Percentiles rank a stretch among this genome's conserved stretches.
phyloP scores from a whole-genome alignment of 73 alveolate species.

The Urostyla sp. region DNA sequence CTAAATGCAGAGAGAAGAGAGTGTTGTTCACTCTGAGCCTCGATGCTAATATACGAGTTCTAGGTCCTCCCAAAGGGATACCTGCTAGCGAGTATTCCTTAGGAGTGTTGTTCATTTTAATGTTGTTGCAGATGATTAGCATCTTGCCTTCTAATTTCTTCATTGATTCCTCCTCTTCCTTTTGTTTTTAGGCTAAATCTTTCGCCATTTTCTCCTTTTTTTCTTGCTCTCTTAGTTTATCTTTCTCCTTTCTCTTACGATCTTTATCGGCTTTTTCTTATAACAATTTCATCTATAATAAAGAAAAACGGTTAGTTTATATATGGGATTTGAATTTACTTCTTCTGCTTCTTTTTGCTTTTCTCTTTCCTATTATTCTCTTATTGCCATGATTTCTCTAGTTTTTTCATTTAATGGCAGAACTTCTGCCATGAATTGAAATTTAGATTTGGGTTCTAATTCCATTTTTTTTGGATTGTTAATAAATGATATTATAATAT shows the following conservation, averaged over 20 bases:
- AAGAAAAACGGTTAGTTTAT: neutral
- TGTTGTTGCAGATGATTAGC: constrained; percentile 65
- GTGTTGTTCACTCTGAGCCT: constrained; percentile 64
- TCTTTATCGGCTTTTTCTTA: constrained; percentile 57
- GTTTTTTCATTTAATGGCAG: constrained; percentile 73
- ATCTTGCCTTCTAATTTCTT: constrained; percentile 75
- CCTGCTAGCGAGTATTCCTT: constrained; percentile 76
- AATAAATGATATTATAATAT: no score
- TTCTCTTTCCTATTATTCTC: constrained; percentile 21
- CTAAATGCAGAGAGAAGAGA: constrained; percentile 70
- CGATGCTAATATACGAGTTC: constrained; percentile 70
- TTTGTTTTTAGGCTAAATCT: constrained; percentile 51
- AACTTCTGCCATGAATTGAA: constrained; percentile 54
- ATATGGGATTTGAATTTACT: neutral
- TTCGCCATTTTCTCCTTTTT: constrained; percentile 70
- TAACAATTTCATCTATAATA: constrained; percentile 41
- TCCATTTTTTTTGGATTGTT: no score
- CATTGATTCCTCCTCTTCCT: constrained; percentile 75
- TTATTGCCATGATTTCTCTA: constrained; percentile 41
- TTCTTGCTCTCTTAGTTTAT: constrained; percentile 57
- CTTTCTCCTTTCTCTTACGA: constrained; percentile 65
- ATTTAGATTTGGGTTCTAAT: constrained; percentile 33
- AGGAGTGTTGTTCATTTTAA: constrained; percentile 74
- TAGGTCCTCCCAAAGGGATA: constrained; percentile 76
- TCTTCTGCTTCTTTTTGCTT: constrained; percentile 44